A percentile compares a stretch with the other conserved stretches of the same genome.
phyloP scores from a whole-genome alignment of 2,329 filamentous ascomycete species.

The Teratosphaeriaceae sp. region DNA sequence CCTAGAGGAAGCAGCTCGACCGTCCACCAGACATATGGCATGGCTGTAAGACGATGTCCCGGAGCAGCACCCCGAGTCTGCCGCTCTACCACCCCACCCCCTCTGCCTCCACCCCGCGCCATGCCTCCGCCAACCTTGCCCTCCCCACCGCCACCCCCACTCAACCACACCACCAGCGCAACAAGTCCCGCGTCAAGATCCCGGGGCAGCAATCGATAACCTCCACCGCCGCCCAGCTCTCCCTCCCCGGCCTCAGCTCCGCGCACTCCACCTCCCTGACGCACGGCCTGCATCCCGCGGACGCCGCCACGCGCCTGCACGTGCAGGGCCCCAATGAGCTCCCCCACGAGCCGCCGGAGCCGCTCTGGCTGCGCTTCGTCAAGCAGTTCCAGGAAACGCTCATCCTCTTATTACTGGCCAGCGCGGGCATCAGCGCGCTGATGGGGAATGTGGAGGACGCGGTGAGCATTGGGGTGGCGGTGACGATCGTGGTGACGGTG shows the following conservation, averaged over 20 bases:
- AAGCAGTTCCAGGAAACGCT: constrained; percentile 97
- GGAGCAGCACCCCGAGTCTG: constrained; percentile 51
- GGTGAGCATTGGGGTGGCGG: constrained; percentile 88
- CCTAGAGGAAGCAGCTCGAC: too few species aligned
- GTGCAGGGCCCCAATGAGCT: constrained; percentile 89
- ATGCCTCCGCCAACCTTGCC: constrained; percentile 12
- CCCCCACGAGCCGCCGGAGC: constrained; percentile 86
- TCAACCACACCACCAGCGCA: constrained; percentile 27
- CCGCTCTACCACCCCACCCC: constrained; percentile 44
- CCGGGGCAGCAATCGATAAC: constrained; percentile 38
- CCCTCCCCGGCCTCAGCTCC: constrained; percentile 69
- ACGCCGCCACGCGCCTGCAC: constrained; percentile 72
- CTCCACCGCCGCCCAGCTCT: constrained; percentile 56
- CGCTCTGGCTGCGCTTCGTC: constrained; percentile 87
- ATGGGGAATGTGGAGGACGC: constrained; percentile 94
- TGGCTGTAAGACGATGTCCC: constrained; percentile 57
- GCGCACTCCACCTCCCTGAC: constrained; percentile 75
- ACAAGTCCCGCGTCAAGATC: constrained; percentile 24
- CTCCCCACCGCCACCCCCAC: constrained; percentile 36
- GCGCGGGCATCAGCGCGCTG: constrained; percentile 78
- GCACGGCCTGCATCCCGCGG: constrained; percentile 71
- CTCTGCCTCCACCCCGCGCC: constrained; percentile 29
- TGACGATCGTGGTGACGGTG: constrained; percentile 93
- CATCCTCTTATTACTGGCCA: constrained; percentile 84
- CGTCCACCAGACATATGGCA: constrained; percentile 18